Evolutionary conservation across 2,329 filamentous ascomycete species (phyloP), one percentile per base, ranked within the genome.

Genomic region (Bipolaris gigantea): DNA sequence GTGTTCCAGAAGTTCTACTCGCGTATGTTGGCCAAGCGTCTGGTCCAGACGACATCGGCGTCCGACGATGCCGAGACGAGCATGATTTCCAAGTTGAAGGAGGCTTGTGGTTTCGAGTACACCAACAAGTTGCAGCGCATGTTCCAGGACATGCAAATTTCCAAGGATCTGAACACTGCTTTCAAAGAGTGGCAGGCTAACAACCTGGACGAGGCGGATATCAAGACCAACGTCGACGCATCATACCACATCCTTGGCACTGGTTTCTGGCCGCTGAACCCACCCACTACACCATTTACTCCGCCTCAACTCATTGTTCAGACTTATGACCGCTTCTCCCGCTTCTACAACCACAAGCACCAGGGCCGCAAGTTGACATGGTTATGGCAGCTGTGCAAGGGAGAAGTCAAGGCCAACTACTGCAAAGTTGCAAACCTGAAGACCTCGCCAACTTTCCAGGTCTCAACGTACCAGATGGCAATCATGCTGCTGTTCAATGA

Each of bases 1-100:
- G 95, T 99, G 5, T 99, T 99, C 83, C 94, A 97, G 76, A 99
- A 97, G 76, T 99, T 97, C 77, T 99, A 99, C 78, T 96, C 93
- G 2, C 89, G 92, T 59, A 96, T 96, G 88, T 80, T 99, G 65
- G 94, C 94, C 45, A 91, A 96, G 74, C 91, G 94, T 67, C 80
- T 99, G 50, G 94, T 99, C 16, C 91, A 97, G 75, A 92, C 89
- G 73, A 97, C 89, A 73, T 97, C 94, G 0, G 94, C 94, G 3
- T 97, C 92, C 2, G 92, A 96, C 64, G 94, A 99, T 76, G 93
- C 94, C 1, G 94, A 99, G 80, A 97, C 92, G 0, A 97, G 91
- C 78, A 99, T 99, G 94, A 99, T 99, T 75, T 92, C 90, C 80
- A 99, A 97, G 79, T 82, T 99, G 63, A 99, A 99, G 80, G 94